Evolutionary conservation across 345 rosid species (phyloP).

Genomic region (Isatis tinctoria): DNA sequence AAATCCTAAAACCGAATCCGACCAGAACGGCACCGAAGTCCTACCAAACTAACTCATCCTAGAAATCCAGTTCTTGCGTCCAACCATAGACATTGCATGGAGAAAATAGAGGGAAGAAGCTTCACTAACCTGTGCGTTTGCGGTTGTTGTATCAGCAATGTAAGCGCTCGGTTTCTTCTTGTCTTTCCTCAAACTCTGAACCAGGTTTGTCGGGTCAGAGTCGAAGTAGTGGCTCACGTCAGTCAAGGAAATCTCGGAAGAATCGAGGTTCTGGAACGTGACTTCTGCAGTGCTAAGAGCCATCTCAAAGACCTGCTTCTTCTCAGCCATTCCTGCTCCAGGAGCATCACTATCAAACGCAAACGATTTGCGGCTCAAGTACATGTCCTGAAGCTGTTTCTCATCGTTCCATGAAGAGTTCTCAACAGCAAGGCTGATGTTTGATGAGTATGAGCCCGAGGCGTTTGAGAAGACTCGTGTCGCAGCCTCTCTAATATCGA

Average conservation of each 20-base stretch:
- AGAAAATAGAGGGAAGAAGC: background rate
- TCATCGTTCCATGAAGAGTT: conserved; percentile 99
- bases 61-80: background rate
- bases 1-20: background rate
- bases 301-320: conserved; percentile 87
- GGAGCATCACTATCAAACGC: conserved; percentile 95
- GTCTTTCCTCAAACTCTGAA: conserved; percentile 88
- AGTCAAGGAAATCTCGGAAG: conserved; percentile 92
- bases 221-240: conserved; percentile 99
- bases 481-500: conserved; percentile 89
- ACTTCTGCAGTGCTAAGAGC: conserved; percentile 93
- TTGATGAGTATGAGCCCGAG: conserved; percentile 95
- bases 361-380: conserved; percentile 92
- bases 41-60: background rate
- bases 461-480: conserved; percentile 94
- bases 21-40: background rate
- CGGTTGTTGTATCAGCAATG: conserved; percentile 95
- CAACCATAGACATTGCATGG: background rate
- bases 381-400: conserved; percentile 99
- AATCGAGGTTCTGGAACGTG: conserved; percentile 96
- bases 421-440: conserved; percentile 89
- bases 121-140: conserved; percentile 81
- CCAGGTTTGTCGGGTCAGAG: conserved; percentile 92
- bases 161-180: conserved; percentile 89
- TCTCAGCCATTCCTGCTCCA: conserved; percentile 92